A percentile compares a stretch with the other conserved stretches of the same genome.
phyloP scores from a whole-genome alignment of 306 rosid species.

The Chamaecrista fasciculata region DNA sequence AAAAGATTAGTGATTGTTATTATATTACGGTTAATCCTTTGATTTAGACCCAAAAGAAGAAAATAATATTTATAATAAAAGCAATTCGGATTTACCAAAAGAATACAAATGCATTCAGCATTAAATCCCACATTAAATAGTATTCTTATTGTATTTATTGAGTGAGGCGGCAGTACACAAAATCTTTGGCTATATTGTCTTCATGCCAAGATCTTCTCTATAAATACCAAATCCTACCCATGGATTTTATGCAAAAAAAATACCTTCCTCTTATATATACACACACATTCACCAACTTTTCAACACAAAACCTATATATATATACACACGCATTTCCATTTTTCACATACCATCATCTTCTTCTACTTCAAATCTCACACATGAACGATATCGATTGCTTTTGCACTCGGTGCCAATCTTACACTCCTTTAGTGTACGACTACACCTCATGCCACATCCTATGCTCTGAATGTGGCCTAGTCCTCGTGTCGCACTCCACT shows the following conservation, averaged over 20 bases:
- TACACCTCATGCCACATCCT: conserved; percentile 8
- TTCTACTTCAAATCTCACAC: no score
- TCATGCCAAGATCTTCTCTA: background rate
- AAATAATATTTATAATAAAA: no score
- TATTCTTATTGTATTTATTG: background rate
- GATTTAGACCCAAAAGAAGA: no score
- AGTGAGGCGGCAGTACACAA: background rate
- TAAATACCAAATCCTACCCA: background rate
- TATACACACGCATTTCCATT: no score
- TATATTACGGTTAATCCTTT: no score
- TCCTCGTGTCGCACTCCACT: conserved; percentile 1
- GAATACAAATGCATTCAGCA: background rate
- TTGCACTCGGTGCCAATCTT: background rate
- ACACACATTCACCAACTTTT: no score
- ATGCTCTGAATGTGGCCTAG: conserved; percentile 26
- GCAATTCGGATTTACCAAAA: background rate
- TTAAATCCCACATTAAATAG: background rate
- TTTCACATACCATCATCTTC: no score
- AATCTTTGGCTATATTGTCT: background rate
- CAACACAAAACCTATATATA: background rate
- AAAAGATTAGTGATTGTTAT: no score
- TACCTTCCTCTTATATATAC: no score
- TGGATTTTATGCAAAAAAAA: background rate
- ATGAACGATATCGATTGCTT: background rate
- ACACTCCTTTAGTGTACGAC: background rate